Evolutionary conservation across 345 rosid genomes (phyloP).

Genomic region (Kernera saxatilis): DNA sequence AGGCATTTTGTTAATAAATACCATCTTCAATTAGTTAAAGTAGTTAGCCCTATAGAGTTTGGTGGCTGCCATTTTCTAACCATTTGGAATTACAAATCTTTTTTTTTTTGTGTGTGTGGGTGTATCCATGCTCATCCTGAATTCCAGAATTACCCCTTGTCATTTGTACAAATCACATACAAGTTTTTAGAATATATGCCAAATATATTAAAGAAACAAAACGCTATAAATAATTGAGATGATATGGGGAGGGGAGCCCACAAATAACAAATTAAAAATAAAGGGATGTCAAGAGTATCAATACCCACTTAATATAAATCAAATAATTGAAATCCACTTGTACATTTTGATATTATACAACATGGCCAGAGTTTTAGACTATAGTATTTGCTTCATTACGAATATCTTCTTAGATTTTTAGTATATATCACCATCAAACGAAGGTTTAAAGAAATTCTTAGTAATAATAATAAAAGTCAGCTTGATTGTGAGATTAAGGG

Average conservation of each 20-base stretch:
- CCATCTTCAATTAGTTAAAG: conserved; percentile 12
- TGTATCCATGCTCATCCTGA: neutral
- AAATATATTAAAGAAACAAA: neutral
- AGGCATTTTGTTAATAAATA: conserved; percentile 1
- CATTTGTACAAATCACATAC: conserved; percentile 1
- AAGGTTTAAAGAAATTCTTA: neutral
- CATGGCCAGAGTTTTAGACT: conserved; percentile 19
- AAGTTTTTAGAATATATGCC: conserved; percentile 14
- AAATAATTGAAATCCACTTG: conserved; percentile 24
- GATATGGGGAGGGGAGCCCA: conserved; percentile 19
- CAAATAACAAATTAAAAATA: neutral
- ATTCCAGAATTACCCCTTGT: conserved; percentile 14
- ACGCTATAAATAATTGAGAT: conserved; percentile 11
- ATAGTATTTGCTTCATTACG: neutral
- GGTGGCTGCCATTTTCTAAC: conserved; percentile 35
- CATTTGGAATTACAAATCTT: neutral
- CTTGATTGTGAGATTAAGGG: neutral
- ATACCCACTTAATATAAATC: conserved; percentile 24
- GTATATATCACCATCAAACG: neutral
- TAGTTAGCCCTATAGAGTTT: conserved; percentile 17
- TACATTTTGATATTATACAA: conserved; percentile 24
- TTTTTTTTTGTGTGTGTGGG: neutral
- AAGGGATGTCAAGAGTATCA: conserved; percentile 18
- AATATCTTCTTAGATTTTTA: neutral
- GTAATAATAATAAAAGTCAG: conserved; percentile 11